phyloP scores from a whole-genome alignment of 352 stramenopile genomes.

The Globisporangium orthogonon region DNA sequence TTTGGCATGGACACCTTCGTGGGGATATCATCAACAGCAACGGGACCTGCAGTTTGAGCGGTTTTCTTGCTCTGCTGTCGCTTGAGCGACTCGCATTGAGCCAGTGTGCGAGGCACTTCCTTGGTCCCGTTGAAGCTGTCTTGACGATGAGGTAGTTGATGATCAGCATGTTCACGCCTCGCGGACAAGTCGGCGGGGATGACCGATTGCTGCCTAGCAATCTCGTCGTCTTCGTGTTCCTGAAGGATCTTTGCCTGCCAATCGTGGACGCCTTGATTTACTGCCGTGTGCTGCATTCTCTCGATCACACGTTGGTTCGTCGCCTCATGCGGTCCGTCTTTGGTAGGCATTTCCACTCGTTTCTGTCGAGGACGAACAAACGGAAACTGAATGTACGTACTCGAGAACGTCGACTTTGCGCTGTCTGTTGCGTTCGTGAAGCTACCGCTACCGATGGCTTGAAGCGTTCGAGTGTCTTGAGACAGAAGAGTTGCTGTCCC shows the following conservation, averaged over 20 bases:
- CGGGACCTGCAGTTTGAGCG: neutral
- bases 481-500: neutral
- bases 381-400: constrained; percentile 59
- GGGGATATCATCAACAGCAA: neutral
- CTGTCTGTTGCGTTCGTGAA: neutral
- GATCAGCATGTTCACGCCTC: neutral
- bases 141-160: neutral
- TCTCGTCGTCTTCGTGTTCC: constrained; percentile 15
- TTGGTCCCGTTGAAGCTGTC: neutral
- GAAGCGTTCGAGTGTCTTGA: neutral
- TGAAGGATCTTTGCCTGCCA: constrained; percentile 8
- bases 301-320: neutral
- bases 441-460: neutral
- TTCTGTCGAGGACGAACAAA: constrained; percentile 27
- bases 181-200: neutral
- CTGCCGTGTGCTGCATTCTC: neutral
- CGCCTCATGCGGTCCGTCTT: neutral
- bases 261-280: neutral
- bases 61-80: neutral
- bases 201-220: neutral
- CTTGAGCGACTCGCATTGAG: neutral
- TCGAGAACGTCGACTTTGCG: constrained; percentile 10
- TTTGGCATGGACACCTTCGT: neutral
- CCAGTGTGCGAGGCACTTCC: neutral
- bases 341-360: constrained; percentile 12